Evolutionary conservation across 2,329 filamentous ascomycete genomes (phyloP), one percentile per base, ranked within the genome.

Genomic region (Dactylellina cionopaga): DNA sequence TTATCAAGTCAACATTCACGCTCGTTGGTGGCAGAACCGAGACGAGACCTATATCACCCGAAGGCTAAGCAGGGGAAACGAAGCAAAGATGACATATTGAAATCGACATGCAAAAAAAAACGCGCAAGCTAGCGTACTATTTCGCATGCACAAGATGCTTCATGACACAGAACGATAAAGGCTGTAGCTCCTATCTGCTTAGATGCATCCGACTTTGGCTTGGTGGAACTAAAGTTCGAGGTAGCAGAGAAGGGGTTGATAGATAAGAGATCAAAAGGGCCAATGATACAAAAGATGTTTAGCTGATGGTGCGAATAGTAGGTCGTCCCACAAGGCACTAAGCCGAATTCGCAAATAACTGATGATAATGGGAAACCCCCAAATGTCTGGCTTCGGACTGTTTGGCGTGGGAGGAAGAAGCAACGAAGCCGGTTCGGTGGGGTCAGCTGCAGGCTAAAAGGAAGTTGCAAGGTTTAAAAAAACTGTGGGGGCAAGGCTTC

Each of bases 341-440:
- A 46, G 29, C 68, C 68, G 51, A 72, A 72, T 72, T 59, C 60
- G 68, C 68, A 72, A 72, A 72, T 72, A 65, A 58, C 46, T 72
- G 68, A 72, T 72, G 68, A 72, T 72, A 72, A 72, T 72, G 43
- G 31, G 68, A 72, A 72, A 72, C 68, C 68, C 68, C 68, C 68
- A 72, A 64, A 54, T 65, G 59, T 31, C 59, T 58, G 22, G 59
- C 59, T 64, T 72, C 52, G 59, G 68, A 58, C 49, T 55, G 46
- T 60, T 64, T 39, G 58, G 52, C 59, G 68, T 65, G 59, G 59
- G 59, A 72, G 68, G 54, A 72, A 72, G 68, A 68, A 68, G 60
- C 68, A 60, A 64, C 19, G 27, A 59, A 13, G 46, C 35, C 43
- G 37, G 43, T 33, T 39, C 60, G 68, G 68, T 72, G 68, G 68